phyloP scores from a whole-genome alignment of 1,284 basidiomycete species.

The Cutaneotrichosporon curvatum region DNA sequence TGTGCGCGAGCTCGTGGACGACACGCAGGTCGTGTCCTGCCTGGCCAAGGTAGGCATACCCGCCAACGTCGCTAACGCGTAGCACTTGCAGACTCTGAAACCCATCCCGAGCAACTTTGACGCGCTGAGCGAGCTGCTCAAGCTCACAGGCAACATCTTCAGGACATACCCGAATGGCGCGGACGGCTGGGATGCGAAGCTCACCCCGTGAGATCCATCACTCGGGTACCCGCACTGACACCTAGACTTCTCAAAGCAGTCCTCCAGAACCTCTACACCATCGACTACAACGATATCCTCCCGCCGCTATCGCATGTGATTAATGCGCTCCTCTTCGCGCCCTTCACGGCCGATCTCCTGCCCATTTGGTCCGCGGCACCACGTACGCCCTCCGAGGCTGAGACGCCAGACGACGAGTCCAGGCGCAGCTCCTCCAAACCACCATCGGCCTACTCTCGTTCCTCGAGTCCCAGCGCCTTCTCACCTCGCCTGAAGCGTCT shows the following conservation, averaged over 20 bases:
- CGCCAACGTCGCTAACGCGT: neutral
- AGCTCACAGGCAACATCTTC: slow-evolving; percentile 38
- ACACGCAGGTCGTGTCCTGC: slow-evolving; percentile 25
- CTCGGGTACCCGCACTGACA: neutral
- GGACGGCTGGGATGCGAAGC: slow-evolving; percentile 27
- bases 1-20: slow-evolving; percentile 33
- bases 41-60: slow-evolving; percentile 29
- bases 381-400: too few species aligned
- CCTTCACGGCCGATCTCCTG: slow-evolving; percentile 24
- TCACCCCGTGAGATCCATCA: slow-evolving; percentile 30
- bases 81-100: slow-evolving; percentile 19
- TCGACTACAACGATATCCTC: slow-evolving; percentile 26
- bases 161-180: slow-evolving; percentile 27
- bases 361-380: slow-evolving; percentile 27
- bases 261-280: slow-evolving; percentile 24
- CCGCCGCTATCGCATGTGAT: slow-evolving; percentile 35
- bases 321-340: slow-evolving; percentile 36
- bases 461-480: too few species aligned
- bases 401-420: too few species aligned
- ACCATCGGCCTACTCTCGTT: too few species aligned
- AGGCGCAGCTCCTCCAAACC: too few species aligned
- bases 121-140: slow-evolving; percentile 39
- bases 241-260: slow-evolving; percentile 25
- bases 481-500: too few species aligned
- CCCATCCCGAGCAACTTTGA: slow-evolving; percentile 21